Conservation (phyloP, 371 early-diverging fungal species). For the Basidiobolus meristosporus region DNA sequence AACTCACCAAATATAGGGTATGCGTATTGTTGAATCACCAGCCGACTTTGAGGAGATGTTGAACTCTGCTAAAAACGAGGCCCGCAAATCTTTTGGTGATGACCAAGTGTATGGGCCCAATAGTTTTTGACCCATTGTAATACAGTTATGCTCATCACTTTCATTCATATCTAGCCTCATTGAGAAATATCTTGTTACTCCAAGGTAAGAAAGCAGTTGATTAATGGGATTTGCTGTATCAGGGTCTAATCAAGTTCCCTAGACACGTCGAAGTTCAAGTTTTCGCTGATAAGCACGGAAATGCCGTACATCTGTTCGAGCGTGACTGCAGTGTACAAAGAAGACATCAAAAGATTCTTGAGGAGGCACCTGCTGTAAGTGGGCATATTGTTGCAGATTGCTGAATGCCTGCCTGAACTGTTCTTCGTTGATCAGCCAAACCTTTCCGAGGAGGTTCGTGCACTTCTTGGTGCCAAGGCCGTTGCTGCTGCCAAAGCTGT, state of each 20-base stretch:
- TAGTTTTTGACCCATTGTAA: not conserved
- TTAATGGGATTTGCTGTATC: too few species aligned
- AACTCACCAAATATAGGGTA: conserved; percentile 21
- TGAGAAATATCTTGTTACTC: conserved; percentile 74
- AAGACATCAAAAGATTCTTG: conserved; percentile 93
- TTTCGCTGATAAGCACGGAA: conserved; percentile 77
- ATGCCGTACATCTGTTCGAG: conserved; percentile 83
- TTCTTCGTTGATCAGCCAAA: conserved; percentile 25
- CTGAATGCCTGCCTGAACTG: too few species aligned
- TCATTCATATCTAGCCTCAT: conserved; percentile 46
- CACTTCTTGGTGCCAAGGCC: conserved; percentile 71
- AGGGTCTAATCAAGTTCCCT: too few species aligned
- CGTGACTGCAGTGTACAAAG: conserved; percentile 96
- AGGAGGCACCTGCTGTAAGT: conserved; percentile 64
- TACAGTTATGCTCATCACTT: too few species aligned
- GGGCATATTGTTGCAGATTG: not conserved
- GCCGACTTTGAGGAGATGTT: conserved; percentile 75
- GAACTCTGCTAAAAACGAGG: conserved; percentile 67
- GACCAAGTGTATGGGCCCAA: conserved; percentile 34
- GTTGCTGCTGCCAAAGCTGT: conserved; percentile 85
- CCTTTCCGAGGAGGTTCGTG: conserved; percentile 45
- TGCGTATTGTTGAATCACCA: conserved; percentile 63
- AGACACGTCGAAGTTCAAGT: conserved; percentile 94
- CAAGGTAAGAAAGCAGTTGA: conserved; percentile 18
- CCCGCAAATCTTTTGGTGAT: conserved; percentile 79